phyloP scores from a whole-genome alignment of 768 basidiomycete species.

The Leccinum subtestaceum region DNA sequence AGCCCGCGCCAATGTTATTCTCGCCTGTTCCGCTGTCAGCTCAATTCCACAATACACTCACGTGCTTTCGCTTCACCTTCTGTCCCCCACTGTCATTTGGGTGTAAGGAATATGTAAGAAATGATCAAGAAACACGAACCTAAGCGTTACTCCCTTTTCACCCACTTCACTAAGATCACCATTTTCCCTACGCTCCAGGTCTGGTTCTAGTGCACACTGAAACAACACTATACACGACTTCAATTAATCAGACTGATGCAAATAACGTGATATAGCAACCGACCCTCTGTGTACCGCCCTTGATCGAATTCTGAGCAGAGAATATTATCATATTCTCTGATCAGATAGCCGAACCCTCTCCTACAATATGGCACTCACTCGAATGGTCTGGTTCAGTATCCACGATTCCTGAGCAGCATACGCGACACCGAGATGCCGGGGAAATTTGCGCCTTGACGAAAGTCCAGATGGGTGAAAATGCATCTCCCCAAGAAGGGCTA shows the following conservation, averaged over 20 bases:
- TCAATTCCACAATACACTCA: no score
- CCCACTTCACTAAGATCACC: constrained; percentile 71
- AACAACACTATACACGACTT: constrained; percentile 26
- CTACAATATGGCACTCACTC: constrained; percentile 28
- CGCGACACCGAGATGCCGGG: constrained; percentile 63
- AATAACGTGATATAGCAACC: background rate
- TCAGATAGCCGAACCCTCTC: background rate
- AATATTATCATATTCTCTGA: constrained; percentile 4
- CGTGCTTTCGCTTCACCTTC: constrained; percentile 2
- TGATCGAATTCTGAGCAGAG: constrained; percentile 6
- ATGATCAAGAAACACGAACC: constrained; percentile 19
- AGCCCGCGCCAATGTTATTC: constrained; percentile 51
- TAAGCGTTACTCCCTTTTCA: constrained; percentile 61
- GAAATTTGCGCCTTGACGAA: constrained; percentile 66
- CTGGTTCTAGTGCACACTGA: constrained; percentile 41
- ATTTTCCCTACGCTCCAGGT: constrained; percentile 47
- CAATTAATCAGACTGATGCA: background rate
- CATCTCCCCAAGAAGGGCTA: constrained; percentile 61
- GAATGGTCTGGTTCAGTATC: constrained; percentile 77
- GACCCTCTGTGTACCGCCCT: background rate
- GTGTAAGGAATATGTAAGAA: background rate
- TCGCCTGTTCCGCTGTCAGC: constrained; percentile 29
- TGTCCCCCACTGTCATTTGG: constrained; percentile 7
- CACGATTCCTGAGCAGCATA: constrained; percentile 85
- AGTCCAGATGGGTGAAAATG: constrained; percentile 50